Percentiles rank a stretch among this genome's conserved stretches.
phyloP scores from a whole-genome alignment of 148 eudicot genomes.

The Fagopyrum esculentum region DNA sequence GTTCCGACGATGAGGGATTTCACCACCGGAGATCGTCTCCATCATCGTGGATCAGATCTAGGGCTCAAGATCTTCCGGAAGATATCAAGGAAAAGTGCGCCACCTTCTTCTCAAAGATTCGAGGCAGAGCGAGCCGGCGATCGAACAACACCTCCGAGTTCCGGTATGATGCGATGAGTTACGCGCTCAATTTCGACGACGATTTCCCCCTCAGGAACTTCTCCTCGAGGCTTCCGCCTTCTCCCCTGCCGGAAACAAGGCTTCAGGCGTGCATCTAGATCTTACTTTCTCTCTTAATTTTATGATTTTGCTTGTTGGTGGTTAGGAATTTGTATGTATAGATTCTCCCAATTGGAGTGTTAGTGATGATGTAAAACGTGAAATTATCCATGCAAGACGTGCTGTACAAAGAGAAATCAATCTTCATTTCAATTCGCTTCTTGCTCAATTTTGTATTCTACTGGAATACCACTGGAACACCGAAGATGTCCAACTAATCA shows the following conservation, averaged over 20 bases:
- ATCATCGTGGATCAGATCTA: slow-evolving; percentile 13
- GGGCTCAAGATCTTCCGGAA: neutral
- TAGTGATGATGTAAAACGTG: too few species aligned
- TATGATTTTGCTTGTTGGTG: too few species aligned
- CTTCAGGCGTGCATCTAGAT: too few species aligned
- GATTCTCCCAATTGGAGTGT: too few species aligned
- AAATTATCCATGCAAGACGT: too few species aligned
- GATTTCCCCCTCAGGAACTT: slow-evolving; percentile 28
- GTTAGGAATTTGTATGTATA: too few species aligned
- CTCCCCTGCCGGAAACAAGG: slow-evolving; percentile 12
- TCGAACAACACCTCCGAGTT: slow-evolving; percentile 31
- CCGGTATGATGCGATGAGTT: slow-evolving; percentile 50
- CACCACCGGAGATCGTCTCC: neutral
- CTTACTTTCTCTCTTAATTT: too few species aligned
- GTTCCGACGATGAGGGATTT: slow-evolving; percentile 13
- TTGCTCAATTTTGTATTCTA: too few species aligned
- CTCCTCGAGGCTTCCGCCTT: slow-evolving; percentile 29
- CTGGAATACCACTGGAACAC: too few species aligned
- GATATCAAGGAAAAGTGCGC: slow-evolving; percentile 13
- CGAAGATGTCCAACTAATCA: too few species aligned
- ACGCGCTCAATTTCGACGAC: slow-evolving; percentile 52
- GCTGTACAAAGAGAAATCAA: too few species aligned
- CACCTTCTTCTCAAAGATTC: slow-evolving; percentile 21
- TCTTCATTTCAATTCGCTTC: too few species aligned
- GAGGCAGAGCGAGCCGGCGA: slow-evolving; percentile 22